Percentiles rank a stretch among this genome's conserved stretches.
Evolutionary conservation across 352 stramenopile species (phyloP).

Genomic region (Phytophthora europaea): DNA sequence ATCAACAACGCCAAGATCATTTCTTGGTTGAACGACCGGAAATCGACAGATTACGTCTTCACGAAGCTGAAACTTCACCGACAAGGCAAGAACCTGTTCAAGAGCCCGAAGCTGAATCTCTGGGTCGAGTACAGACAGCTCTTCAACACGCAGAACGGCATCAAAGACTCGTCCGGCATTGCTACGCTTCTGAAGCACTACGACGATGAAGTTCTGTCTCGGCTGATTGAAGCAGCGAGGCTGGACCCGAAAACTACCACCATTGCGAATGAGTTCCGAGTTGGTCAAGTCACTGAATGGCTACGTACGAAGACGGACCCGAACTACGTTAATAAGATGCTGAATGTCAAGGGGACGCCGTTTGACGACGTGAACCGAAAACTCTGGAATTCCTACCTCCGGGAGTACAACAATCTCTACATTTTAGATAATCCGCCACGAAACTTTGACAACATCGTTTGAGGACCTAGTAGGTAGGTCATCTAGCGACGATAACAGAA

Average conservation of each 20-base stretch:
- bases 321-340: background rate
- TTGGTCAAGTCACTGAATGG: background rate
- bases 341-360: background rate
- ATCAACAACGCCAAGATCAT: background rate
- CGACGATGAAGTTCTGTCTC: background rate
- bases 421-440: background rate
- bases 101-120: background rate
- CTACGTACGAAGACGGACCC: background rate
- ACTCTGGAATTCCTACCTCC: background rate
- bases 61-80: conserved; percentile 6
- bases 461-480: too few relatives aligned
- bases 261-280: background rate
- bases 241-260: background rate
- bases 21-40: background rate
- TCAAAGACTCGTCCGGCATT: background rate
- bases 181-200: background rate
- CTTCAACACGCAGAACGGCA: background rate
- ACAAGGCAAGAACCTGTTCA: background rate
- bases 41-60: conserved; percentile 9
- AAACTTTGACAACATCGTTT: background rate
- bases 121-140: conserved; percentile 2
- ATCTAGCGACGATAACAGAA: too few relatives aligned
- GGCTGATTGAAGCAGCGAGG: conserved; percentile 1
- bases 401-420: background rate
- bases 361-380: conserved; percentile 4